Base-by-base conservation (phyloP, 352 stramenopile species). In the Pythium plurisporium region DNA sequence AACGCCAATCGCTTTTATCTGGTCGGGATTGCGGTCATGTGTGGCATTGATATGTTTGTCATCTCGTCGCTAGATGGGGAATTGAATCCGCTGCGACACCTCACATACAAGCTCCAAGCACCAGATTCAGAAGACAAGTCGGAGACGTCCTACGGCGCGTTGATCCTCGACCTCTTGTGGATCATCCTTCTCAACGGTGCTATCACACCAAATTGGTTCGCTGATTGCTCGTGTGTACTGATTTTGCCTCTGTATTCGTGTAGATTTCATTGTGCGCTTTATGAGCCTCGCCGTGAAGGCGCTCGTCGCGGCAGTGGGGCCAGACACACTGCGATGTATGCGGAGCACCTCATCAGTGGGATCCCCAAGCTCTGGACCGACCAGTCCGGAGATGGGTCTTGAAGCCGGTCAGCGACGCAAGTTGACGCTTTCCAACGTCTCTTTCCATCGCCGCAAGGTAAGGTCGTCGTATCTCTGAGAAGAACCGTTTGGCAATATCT, bases 141-240 rank as follows among this genome's bases (percentile, higher is more conserved):
- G 4, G 36, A 55, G 5, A 38, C 26, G 9, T 69, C 74, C 9
- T 64, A 67, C 29, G 44, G 73, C 53, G 8, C 61, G 67, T 8
- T 75, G 43, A 40, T 93, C 26, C 81, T 79, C 66, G 73, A 88
- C 17, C 77, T 93, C 12, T 50, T 93, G 19, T 91, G 76, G 75
- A 77, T 79, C 0, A 72, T 93, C 14, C 60, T 91, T 19, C 77
- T 90, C n/a, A 91, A 90, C 33, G 82, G 82, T 89, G 72, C n/a
- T n/a, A n/a, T n/a, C 26, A 25, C 37, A 26, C 23, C 34, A n/a
- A 6, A 12, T 2, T 41, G 34, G 6, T n/a, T n/a, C n/a, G 14
- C 34, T 41, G 34, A 41, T n/a, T 22, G 14, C 14, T 17, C 22
- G 34, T n/a, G 9, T 41, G n/a, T 12, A 22, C 15, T 26, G n/a